phyloP scores from a whole-genome alignment of 2,329 filamentous ascomycete genomes.

The Amauroascus verrucosus region DNA sequence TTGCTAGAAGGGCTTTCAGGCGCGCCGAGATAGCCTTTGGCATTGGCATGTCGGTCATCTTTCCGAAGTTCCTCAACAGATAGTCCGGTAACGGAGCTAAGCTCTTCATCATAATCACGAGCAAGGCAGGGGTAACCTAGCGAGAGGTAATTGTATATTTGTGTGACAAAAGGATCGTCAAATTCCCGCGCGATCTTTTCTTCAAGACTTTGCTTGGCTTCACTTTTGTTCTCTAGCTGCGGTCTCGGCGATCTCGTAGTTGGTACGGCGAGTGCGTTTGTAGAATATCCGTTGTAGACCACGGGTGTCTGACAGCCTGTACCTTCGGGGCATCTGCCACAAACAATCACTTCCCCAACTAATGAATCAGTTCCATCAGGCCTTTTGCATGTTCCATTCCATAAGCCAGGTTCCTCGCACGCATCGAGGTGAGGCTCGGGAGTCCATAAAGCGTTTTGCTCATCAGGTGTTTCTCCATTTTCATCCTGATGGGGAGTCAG shows the following conservation, averaged over 20 bases:
- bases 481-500: slow-evolving; percentile 44
- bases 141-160: slow-evolving; percentile 94
- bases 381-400: slow-evolving; percentile 38
- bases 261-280: neutral
- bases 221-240: neutral
- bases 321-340: neutral
- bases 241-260: neutral
- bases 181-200: slow-evolving; percentile 54
- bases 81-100: slow-evolving; percentile 69
- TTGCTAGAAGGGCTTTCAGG: slow-evolving; percentile 22
- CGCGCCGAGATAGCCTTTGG: slow-evolving; percentile 62
- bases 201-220: slow-evolving; percentile 2
- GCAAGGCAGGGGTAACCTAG: slow-evolving; percentile 84
- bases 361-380: slow-evolving; percentile 1
- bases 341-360: neutral
- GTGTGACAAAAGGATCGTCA: slow-evolving; percentile 74
- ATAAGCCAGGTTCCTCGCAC: slow-evolving; percentile 36
- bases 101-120: slow-evolving; percentile 70
- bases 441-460: slow-evolving; percentile 52
- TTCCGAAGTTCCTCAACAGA: slow-evolving; percentile 56
- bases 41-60: slow-evolving; percentile 56
- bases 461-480: slow-evolving; percentile 33
- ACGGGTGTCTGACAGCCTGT: neutral
- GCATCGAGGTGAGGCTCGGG: slow-evolving; percentile 51
- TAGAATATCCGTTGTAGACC: neutral